These are phyloP conservation scores for Bipolaris victoriae DNA, from an alignment of 2,329 filamentous ascomycete genomes.

Conservation along the genomic window DNA sequence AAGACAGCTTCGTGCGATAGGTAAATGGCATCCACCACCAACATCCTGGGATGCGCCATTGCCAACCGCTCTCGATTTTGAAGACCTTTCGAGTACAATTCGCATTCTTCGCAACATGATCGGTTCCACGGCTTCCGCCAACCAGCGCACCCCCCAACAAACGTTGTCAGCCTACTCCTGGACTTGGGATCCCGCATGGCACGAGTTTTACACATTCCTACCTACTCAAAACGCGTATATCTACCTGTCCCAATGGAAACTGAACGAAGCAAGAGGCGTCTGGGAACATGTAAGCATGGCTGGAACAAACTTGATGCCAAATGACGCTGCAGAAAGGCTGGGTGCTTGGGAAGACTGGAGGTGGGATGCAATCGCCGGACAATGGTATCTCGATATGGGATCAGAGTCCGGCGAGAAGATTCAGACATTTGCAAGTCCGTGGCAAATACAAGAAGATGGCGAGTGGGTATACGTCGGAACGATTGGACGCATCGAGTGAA, in stretches of 20 bases:
- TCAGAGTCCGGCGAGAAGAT: constrained; percentile 1
- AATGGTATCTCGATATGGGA: constrained; percentile 24
- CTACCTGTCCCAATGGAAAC: constrained; percentile 21
- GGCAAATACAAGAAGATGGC: constrained; percentile 15
- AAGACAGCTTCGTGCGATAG: constrained; percentile 8
- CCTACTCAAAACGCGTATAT: constrained; percentile 9
- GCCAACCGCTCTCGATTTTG: constrained; percentile 17
- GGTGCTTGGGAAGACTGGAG: constrained; percentile 31
- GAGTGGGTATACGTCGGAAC: constrained; percentile 23
- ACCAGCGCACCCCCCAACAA: constrained; percentile 7
- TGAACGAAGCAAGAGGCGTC: constrained; percentile 10
- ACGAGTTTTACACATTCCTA: constrained; percentile 22
- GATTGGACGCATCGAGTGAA: neutral
- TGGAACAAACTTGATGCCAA: constrained; percentile 6
- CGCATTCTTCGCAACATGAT: constrained; percentile 15
- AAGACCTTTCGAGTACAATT: constrained; percentile 19
- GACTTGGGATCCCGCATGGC: constrained; percentile 23
- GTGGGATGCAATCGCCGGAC: constrained; percentile 21
- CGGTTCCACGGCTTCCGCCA: neutral
- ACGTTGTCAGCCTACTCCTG: constrained; percentile 14
- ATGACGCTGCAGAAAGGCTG: constrained; percentile 15
- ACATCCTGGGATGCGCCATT: neutral
- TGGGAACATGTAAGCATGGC: constrained; percentile 22
- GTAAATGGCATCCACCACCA: constrained; percentile 15
- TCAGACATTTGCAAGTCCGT: constrained; percentile 21